These are phyloP conservation scores for Euryodendron excelsum DNA, from an alignment of 148 eudicot genomes.

Conservation along the genomic window DNA sequence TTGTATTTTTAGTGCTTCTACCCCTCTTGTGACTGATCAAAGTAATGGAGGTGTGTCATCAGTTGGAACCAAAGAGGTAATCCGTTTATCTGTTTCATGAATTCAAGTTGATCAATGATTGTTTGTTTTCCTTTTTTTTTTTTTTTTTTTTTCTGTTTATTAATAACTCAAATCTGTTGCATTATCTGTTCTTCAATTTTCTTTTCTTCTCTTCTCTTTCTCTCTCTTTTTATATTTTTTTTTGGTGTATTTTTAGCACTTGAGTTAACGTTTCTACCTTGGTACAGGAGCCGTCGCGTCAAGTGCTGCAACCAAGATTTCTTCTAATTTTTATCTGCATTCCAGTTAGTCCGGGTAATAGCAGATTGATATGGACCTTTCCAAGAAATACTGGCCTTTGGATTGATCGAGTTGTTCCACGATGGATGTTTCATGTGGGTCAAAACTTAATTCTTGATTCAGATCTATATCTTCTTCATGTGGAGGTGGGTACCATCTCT, in stretches of 20 bases:
- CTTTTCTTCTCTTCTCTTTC: neutral
- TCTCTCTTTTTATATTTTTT: neutral
- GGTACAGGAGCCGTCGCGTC: conserved; percentile 39
- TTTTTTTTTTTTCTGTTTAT: no score
- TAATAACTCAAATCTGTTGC: neutral
- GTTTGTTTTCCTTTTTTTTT: neutral
- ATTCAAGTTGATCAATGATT: neutral
- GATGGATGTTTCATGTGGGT: conserved; percentile 74
- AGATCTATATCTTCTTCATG: conserved; percentile 74
- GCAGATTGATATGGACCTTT: conserved; percentile 72
- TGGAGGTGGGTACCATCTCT: conserved; percentile 50
- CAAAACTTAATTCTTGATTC: conserved; percentile 79
- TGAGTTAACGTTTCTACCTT: neutral
- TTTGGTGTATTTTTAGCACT: no score
- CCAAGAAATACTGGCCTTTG: conserved; percentile 77
- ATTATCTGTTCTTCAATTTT: neutral
- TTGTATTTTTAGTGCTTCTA: conserved; percentile 47
- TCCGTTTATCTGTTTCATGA: neutral
- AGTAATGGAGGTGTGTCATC: conserved; percentile 28
- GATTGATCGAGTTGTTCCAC: conserved; percentile 71
- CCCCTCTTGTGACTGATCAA: conserved; percentile 22
- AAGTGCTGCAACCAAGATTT: conserved; percentile 28
- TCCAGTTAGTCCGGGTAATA: conserved; percentile 88
- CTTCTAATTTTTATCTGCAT: conserved; percentile 63
- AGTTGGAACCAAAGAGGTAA: conserved; percentile 25